Evolutionary conservation across 202 grass and related monocot species (phyloP).

Genomic region (Miscanthus sacchariflorus): DNA sequence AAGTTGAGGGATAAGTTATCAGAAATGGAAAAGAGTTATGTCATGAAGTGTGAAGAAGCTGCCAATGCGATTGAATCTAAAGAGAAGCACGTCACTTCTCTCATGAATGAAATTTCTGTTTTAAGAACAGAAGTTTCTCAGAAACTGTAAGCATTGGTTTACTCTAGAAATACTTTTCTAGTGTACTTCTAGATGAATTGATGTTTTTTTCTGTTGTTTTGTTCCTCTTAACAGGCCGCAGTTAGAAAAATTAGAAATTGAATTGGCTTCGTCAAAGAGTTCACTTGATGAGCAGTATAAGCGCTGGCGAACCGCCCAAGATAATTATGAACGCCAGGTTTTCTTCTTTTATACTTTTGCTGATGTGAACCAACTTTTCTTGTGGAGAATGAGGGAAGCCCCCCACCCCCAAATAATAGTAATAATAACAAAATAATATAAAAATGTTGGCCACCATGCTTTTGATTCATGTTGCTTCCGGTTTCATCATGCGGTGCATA

Average conservation of each 20-base stretch:
- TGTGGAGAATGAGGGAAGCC: background rate
- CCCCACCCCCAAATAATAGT: background rate
- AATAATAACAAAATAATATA: too few relatives aligned
- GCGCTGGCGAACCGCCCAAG: conserved; percentile 82
- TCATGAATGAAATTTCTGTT: conserved; percentile 69
- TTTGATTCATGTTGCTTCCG: background rate
- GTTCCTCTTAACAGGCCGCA: conserved; percentile 52
- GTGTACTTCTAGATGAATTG: conserved; percentile 4
- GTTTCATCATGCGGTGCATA: background rate
- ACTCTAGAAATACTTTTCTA: background rate
- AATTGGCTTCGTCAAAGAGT: conserved; percentile 75
- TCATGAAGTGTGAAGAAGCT: conserved; percentile 79
- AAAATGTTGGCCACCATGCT: background rate
- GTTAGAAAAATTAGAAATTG: conserved; percentile 64
- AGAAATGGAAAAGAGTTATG: conserved; percentile 84
- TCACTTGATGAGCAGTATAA: conserved; percentile 79
- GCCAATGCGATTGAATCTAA: conserved; percentile 68
- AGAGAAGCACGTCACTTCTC: conserved; percentile 75
- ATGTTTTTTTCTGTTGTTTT: conserved; percentile 37
- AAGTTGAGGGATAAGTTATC: conserved; percentile 79
- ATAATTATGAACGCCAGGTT: conserved; percentile 99
- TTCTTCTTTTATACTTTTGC: background rate
- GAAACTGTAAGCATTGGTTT: conserved; percentile 67
- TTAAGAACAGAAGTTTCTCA: conserved; percentile 74
- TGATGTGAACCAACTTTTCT: background rate